phyloP scores from a whole-genome alignment of 305 asterid genomes.

The Caryopteris hybrid region DNA sequence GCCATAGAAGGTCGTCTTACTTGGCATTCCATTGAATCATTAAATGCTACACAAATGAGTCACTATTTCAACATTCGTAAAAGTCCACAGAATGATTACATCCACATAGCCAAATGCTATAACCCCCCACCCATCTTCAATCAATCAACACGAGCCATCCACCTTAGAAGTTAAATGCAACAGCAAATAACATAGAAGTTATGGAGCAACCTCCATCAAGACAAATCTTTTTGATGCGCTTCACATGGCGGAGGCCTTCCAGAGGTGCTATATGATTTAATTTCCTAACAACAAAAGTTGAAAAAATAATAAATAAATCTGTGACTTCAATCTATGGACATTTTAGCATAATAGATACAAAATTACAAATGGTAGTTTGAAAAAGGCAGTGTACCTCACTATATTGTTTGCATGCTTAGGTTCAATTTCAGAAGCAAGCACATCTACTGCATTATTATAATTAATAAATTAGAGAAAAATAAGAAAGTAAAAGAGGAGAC shows the following conservation, averaged over 20 bases:
- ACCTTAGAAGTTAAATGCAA: not conserved
- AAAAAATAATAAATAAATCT: not conserved
- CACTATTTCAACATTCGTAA: not conserved
- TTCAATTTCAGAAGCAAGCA: conserved; percentile 66
- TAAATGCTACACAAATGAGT: not conserved
- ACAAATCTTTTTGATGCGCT: conserved; percentile 59
- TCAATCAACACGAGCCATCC: not conserved
- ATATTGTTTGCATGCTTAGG: conserved; percentile 63
- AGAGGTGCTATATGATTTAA: conserved; percentile 70
- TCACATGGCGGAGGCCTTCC: conserved; percentile 89
- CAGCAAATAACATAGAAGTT: not conserved
- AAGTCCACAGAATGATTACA: not conserved
- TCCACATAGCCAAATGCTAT: not conserved
- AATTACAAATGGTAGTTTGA: not conserved
- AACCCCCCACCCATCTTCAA: not conserved
- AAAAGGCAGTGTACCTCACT: conserved; percentile 45
- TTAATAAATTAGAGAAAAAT: not conserved
- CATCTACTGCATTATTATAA: conserved; percentile 36
- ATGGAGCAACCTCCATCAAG: conserved; percentile 51
- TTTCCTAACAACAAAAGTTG: conserved; percentile 40
- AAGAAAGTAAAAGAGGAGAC: not conserved
- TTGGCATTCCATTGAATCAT: not conserved
- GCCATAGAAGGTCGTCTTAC: not conserved
- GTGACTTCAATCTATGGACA: not conserved
- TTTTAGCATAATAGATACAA: not conserved